Conservation (phyloP, 1,284 basidiomycete genomes). For the Ustilago trichophora region DNA sequence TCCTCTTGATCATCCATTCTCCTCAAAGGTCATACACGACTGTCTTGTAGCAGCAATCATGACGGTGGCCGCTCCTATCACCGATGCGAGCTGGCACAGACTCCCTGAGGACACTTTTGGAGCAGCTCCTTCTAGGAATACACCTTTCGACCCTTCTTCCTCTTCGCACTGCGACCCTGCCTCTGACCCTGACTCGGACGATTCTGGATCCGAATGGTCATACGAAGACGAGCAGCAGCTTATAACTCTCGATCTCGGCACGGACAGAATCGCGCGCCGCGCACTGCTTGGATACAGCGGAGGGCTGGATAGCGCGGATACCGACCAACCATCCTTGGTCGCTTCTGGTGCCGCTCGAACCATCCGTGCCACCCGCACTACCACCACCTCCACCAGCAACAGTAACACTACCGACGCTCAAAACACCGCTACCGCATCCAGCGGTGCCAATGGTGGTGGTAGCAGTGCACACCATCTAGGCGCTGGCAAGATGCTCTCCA, state of each 20-base stretch:
- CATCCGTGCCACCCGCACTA: not conserved
- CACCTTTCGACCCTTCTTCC: slow-evolving; percentile 17
- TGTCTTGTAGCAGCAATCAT: too few relatives aligned
- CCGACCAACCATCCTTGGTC: too few relatives aligned
- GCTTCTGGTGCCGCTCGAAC: not conserved
- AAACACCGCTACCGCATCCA: too few relatives aligned
- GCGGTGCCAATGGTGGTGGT: not conserved
- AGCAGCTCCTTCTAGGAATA: not conserved
- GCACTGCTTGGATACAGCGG: slow-evolving; percentile 24
- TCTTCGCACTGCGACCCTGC: not conserved
- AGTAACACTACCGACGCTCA: too few relatives aligned
- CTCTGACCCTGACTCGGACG: not conserved
- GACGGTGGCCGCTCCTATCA: slow-evolving; percentile 11
- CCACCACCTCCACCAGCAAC: not conserved
- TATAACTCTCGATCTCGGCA: slow-evolving; percentile 33
- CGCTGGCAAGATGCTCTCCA: slow-evolving; percentile 22
- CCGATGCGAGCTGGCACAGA: slow-evolving; percentile 28
- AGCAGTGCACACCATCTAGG: slow-evolving; percentile 8
- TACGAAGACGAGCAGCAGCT: slow-evolving; percentile 29
- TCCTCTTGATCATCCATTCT: too few relatives aligned
- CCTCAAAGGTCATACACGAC: too few relatives aligned
- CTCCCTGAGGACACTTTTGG: slow-evolving; percentile 20
- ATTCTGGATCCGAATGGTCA: slow-evolving; percentile 28
- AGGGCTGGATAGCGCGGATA: slow-evolving; percentile 2
- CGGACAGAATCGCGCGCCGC: slow-evolving; percentile 18